Evolutionary conservation across 768 basidiomycete species (phyloP), one percentile per base, ranked within the genome.

Genomic region (Rhodotorula diobovata): DNA sequence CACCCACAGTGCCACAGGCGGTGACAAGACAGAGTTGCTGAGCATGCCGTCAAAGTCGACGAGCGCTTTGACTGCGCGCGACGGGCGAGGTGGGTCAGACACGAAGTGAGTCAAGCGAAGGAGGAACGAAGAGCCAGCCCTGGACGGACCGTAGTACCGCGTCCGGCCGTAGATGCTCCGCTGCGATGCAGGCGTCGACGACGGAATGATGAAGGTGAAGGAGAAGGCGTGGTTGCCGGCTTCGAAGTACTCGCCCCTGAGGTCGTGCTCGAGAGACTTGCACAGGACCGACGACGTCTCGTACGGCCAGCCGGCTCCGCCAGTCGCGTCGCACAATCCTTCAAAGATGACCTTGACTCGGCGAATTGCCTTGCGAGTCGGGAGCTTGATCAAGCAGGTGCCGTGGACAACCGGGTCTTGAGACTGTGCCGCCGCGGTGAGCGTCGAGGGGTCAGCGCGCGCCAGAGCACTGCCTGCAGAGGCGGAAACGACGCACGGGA

Each of bases 341-440:
- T 73, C 72, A 18, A 73, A n/a, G 25, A 67, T n/a, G 64, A 73
- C 72, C 37, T 57, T 59, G 68, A 73, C 39, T 8, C 37, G 21
- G 14, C 34, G 41, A 34, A 73, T 61, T 0, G 68, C 61, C 18
- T 66, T 56, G 11, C 35, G 45, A 25, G 65, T 50, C 1, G 72
- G 68, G 23, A 73, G 65, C 8, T 56, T 55, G 18, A 73, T 37
- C 28, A 73, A 41, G 25, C 53, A 62, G 1, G 68, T 69, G 1
- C 72, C 72, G 4, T 53, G 51, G 25, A 73, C 35, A 25, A 67
- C 51, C 0, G 72, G 72, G 46, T 73, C 72, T 15, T 50, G 35
- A 9, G 71, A 61, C 71, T 72, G 45, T 16, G 11, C 1, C 2
- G 28, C 12, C 41, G 14, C 12, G 41, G 41, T 43, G 6, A 18